Evolutionary conservation across 805 yeast species (phyloP).

Genomic region (Candida ascalaphidarum): DNA sequence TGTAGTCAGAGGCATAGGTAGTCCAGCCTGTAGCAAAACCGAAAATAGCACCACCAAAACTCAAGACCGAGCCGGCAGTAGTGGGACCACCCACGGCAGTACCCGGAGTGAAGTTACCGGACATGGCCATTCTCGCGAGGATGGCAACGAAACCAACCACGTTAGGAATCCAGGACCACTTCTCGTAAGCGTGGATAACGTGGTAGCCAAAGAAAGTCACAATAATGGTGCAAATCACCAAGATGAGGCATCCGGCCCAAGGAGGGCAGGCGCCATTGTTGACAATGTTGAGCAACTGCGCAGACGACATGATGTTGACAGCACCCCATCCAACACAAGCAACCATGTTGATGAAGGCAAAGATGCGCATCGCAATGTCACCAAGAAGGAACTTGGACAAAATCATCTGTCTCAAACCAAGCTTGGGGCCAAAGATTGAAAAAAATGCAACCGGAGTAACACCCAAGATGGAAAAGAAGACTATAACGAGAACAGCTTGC

Average conservation of each 20-base stretch:
- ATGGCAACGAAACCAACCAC: slow-evolving; percentile 17
- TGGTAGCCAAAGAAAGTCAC: slow-evolving; percentile 25
- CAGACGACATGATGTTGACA: slow-evolving; percentile 83
- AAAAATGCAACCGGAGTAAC: slow-evolving; percentile 73
- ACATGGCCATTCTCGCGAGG: slow-evolving; percentile 17
- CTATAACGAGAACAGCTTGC: slow-evolving; percentile 55
- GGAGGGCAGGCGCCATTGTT: slow-evolving; percentile 66
- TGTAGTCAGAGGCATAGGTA: slow-evolving; percentile 86
- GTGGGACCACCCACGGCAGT: slow-evolving; percentile 38
- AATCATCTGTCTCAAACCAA: slow-evolving; percentile 85
- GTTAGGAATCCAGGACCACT: slow-evolving; percentile 26
- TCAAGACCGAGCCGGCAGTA: slow-evolving; percentile 68
- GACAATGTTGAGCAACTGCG: slow-evolving; percentile 72
- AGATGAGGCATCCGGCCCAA: slow-evolving; percentile 50
- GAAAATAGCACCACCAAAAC: slow-evolving; percentile 75
- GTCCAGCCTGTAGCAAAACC: slow-evolving; percentile 96
- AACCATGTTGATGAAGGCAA: slow-evolving; percentile 67
- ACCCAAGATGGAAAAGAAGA: slow-evolving; percentile 72
- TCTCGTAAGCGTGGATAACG: slow-evolving; percentile 20
- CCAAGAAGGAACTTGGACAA: slow-evolving; percentile 75
- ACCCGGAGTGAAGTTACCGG: slow-evolving; percentile 11
- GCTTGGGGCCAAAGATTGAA: slow-evolving; percentile 73
- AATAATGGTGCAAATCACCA: slow-evolving; percentile 18
- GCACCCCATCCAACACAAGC: slow-evolving; percentile 97
- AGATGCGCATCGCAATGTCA: slow-evolving; percentile 63